phyloP scores from a whole-genome alignment of 2,329 filamentous ascomycete species.

The Colletotrichum magnum region DNA sequence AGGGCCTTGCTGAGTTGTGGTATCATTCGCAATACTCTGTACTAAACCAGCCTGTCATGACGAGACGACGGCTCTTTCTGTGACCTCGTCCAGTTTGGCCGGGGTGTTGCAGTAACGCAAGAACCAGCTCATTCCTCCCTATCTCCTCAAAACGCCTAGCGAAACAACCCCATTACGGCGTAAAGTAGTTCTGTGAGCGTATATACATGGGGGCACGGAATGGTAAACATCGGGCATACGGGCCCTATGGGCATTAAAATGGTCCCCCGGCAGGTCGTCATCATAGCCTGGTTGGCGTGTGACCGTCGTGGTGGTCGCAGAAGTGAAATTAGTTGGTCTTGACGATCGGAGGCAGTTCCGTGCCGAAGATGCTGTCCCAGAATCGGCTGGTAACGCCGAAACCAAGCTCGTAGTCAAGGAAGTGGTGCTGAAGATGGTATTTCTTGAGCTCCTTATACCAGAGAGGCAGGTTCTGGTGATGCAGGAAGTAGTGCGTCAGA shows the following conservation, averaged over 20 bases:
- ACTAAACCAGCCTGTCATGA: slow-evolving; percentile 36
- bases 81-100: slow-evolving; percentile 17
- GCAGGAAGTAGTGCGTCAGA: slow-evolving; percentile 97
- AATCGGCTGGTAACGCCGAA: slow-evolving; percentile 97
- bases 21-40: slow-evolving; percentile 38
- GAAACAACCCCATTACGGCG: slow-evolving; percentile 38
- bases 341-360: slow-evolving; percentile 72
- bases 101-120: slow-evolving; percentile 32
- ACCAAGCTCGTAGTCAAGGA: slow-evolving; percentile 96
- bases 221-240: slow-evolving; percentile 23
- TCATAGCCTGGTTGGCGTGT: slow-evolving; percentile 26
- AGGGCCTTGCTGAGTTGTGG: slow-evolving; percentile 27
- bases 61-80: slow-evolving; percentile 33
- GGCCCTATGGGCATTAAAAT: slow-evolving; percentile 30
- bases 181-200: slow-evolving; percentile 27
- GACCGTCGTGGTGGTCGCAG: background rate
- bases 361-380: slow-evolving; percentile 95
- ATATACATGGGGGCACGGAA: slow-evolving; percentile 34
- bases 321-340: slow-evolving; percentile 51
- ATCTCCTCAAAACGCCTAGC: slow-evolving; percentile 28
- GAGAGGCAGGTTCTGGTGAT: slow-evolving; percentile 90
- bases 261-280: slow-evolving; percentile 30
- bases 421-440: slow-evolving; percentile 97
- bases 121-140: slow-evolving; percentile 13
- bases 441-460: slow-evolving; percentile 97